phyloP scores from a whole-genome alignment of 2,329 filamentous ascomycete species.

The Boeremia lycopersici region DNA sequence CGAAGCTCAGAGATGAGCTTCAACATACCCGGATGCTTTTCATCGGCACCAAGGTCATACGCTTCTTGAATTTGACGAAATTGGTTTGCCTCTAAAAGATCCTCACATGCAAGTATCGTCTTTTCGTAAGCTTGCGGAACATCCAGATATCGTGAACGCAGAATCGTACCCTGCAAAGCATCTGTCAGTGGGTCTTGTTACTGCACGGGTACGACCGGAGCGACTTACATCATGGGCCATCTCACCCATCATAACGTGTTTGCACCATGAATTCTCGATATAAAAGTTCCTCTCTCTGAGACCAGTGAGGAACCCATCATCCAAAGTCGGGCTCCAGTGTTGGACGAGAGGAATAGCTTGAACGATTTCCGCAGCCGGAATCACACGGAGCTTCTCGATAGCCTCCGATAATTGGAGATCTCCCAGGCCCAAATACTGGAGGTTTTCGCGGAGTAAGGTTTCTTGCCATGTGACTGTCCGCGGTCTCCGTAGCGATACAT shows the following conservation, averaged over 20 bases:
- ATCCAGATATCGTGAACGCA: not conserved
- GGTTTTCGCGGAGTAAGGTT: not conserved
- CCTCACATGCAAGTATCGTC: not conserved
- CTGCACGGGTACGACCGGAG: not conserved
- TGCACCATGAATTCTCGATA: constrained; percentile 1
- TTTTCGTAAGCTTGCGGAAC: not conserved
- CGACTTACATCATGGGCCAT: constrained; percentile 1
- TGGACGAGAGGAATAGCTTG: not conserved
- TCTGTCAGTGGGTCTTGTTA: not conserved
- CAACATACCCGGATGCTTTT: not conserved
- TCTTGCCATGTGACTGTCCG: not conserved
- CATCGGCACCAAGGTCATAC: not conserved
- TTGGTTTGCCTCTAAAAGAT: not conserved
- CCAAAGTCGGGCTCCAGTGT: constrained; percentile 2
- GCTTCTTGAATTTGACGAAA: not conserved
- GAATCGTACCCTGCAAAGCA: not conserved
- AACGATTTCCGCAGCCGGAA: not conserved
- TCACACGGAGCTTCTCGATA: not conserved
- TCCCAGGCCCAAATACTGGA: not conserved
- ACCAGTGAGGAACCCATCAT: not conserved
- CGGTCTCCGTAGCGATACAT: not conserved
- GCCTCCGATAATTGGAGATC: not conserved
- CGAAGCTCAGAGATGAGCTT: constrained; percentile 1
- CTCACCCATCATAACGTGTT: not conserved
- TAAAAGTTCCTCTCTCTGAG: not conserved